Evolutionary conservation across 179 eudicot genomes (phyloP), one percentile per base, ranked within the genome.

Genomic region (Pouteria campechiana): DNA sequence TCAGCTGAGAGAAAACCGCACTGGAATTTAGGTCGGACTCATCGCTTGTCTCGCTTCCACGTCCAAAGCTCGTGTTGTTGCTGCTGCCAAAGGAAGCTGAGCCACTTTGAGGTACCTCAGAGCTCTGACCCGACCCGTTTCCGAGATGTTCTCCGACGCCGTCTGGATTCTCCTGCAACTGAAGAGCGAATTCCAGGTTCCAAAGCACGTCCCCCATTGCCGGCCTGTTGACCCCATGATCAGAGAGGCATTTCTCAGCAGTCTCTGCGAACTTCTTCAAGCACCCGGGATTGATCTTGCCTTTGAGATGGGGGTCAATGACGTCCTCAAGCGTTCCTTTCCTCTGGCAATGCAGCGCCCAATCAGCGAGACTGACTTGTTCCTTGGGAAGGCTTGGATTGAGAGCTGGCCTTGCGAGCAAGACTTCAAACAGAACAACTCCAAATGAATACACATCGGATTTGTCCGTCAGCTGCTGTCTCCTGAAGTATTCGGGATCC

Each of bases 281-380:
- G 31, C 86, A 81, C 46, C 74, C 80, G 0, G 80, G 71, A 28
- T 69, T 81, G 43, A 81, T 55, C 52, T 57, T 61, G 9, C 86
- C 93, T 15, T 52, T 69, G 28, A 81, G 80, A 43, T 13, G 61
- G 1, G 70, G 53, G 39, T 81, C 93, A 25, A 81, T 64, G 37
- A 81, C 67, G n/a, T 78, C 86, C 16, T 81, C 93, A 16, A 81
- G 39, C 42, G 78, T 82, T 22, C 86, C 92, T 49, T 56, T 72
- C 57, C 72, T 81, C 58, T 81, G 86, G 75, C 80, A 78, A 52
- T 74, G 78, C 78, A 81, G 64, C n/a, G 83, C 83, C 93, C 87
- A 82, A 46, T 82, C 93, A 1, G 93, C 93, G 37, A 82, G 54
- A 50, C 78, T 82, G 17, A 82, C 93, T 81, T 52, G 72, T 43